Evolutionary conservation across 371 early-diverging fungal genomes (phyloP), one percentile per base, ranked within the genome.

Genomic region (Cokeromyces recurvatus): DNA sequence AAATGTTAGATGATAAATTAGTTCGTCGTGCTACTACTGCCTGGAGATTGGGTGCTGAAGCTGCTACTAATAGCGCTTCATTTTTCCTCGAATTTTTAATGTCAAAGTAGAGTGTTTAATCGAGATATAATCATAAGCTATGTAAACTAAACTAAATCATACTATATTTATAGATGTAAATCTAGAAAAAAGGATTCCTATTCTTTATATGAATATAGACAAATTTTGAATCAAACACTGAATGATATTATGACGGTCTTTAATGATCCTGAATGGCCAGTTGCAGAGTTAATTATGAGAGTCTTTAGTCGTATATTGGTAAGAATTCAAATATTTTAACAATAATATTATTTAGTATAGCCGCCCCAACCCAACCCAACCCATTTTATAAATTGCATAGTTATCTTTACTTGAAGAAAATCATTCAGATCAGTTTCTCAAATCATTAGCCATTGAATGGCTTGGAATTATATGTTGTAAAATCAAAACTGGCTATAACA

Each of bases 241-340:
- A 66, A 82, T 15, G 94, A 96, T 62, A 59, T 89, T 0, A 57
- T 92, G 39, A 51, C 64, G 3, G 79, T 90, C 0, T 62, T 92
- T 15, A 79, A 82, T 15, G 81, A 85, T n/a, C 91, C 93, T 5
- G 94, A 92, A 35, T 96, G 94, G 93, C 97, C 97, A 0, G 86
- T 77, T 0, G 90, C 96, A 0, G 90, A 89, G 39, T 56, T 88
- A 6, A 66, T 85, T 23, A 62, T 86, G 6, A 55, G 77, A 22
- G 55, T 82, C 2, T 78, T 84, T 37, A 81, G 80, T 25, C 77
- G 77, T 38, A 70, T 88, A 10, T 68, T 92, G 68, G 82, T 85
- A 59, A 20, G 51, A 16, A 15, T 7, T n/a, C n/a, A 16, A 12
- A 31, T 35, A 3, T 19, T n/a, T n/a, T n/a, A n/a, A n/a, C n/a